Evolutionary conservation across 2,329 filamentous ascomycete genomes (phyloP), one percentile per base, ranked within the genome.

Genomic region (Penicillium hordei): DNA sequence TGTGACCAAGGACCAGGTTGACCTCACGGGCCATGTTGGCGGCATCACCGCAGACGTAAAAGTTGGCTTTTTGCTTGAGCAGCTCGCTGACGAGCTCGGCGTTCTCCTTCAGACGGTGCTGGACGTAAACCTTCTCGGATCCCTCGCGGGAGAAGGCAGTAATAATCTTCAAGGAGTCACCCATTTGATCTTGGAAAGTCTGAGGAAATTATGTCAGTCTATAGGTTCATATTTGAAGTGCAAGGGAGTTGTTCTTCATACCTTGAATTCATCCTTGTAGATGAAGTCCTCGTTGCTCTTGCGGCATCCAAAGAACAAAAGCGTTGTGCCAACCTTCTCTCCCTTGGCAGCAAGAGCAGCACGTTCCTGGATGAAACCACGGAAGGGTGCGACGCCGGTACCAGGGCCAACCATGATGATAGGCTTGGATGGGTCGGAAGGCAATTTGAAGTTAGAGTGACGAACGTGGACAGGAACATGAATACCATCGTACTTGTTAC

Each of bases 401-500:
- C 94, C 94, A 13, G 94, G 94, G 25, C 94, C 94, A 67, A 97
- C 86, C 87, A 97, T 93, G 75, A 99, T 96, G 68, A 99, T 82
- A 31, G 94, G 94, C 78, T 95, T 96, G 48, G 89, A 86, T 4
- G 94, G 92, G 70, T 99, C 93, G 17, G 94, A 97, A 9, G 94
- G 94, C 31, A 99, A 86, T 81, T 97, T 97, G 86, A 99, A 99
- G 81, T 97, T 99, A 64, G 94, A 97, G 79, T 97, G 93, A 64
- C 94, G 91, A 59, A 99, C 87, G 72, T 99, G 94, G 15, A 99
- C 91, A 3, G 94, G 94, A 25, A 97, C 89, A 71, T 95, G 93
- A 60, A 97, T 88, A 60, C 93, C 93, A 69, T 96, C 91, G 76
- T 97, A 99, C 79, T 96, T 97, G 83, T 96, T 96, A 70, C 94